Conservation (phyloP, 257 asterid species). For the Plantago major region DNA sequence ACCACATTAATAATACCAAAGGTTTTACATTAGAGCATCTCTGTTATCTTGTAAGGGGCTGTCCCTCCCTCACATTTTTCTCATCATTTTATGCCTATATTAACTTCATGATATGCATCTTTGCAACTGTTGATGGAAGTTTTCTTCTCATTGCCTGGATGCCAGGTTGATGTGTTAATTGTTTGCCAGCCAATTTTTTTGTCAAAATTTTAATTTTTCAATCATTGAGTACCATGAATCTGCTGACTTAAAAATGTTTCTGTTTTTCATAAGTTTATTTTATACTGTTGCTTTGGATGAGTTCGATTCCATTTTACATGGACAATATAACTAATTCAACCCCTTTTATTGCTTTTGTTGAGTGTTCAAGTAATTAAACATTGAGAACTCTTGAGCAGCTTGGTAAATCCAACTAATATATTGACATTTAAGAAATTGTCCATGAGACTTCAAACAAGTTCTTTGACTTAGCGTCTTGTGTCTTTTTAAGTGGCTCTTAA, state of each 20-base stretch:
- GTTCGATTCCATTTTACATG: neutral
- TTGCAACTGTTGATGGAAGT: neutral
- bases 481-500: neutral
- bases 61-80: neutral
- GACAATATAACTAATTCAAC: neutral
- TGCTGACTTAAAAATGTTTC: too few relatives aligned
- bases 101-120: neutral
- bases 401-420: too few relatives aligned
- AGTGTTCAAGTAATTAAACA: neutral
- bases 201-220: too few relatives aligned
- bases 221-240: too few relatives aligned
- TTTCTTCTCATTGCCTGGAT: neutral
- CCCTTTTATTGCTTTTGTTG: neutral
- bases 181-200: too few relatives aligned
- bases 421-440: too few relatives aligned
- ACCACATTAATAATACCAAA: conserved; percentile 78
- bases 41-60: conserved; percentile 70
- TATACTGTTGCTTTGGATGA: too few relatives aligned
- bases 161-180: neutral
- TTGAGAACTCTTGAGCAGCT: neutral
- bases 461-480: neutral
- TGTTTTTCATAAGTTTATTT: too few relatives aligned
- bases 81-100: conserved; percentile 2
- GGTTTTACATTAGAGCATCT: conserved; percentile 94
- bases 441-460: neutral